Conservation (phyloP, 345 rosid species). For the Gossypium arboreum region DNA sequence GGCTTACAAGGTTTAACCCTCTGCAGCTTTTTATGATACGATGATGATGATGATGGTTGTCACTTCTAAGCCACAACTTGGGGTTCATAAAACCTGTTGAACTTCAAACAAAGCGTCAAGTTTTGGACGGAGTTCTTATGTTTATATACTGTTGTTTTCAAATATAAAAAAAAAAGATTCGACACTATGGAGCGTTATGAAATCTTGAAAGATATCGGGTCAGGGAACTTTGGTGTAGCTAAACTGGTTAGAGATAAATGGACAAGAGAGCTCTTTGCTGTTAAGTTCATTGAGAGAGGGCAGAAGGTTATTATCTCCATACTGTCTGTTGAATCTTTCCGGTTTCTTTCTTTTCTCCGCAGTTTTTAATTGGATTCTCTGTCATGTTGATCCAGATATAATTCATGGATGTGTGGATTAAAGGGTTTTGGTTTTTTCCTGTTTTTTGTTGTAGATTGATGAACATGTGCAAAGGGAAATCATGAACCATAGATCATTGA, state of each 20-base stretch:
- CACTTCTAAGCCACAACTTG: slow-evolving; percentile 17
- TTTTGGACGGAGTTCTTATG: neutral
- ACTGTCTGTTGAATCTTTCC: neutral
- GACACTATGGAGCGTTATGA: slow-evolving; percentile 57
- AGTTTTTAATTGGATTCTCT: neutral
- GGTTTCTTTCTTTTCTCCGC: neutral
- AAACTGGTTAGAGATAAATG: slow-evolving; percentile 51
- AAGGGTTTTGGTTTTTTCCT: neutral
- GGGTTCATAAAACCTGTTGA: slow-evolving; percentile 4
- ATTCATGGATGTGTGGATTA: neutral
- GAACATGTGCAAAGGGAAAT: slow-evolving; percentile 74
- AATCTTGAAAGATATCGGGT: slow-evolving; percentile 59
- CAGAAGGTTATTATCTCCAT: slow-evolving; percentile 36
- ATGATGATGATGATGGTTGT: neutral
- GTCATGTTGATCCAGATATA: neutral
- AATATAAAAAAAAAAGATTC: too few relatives aligned
- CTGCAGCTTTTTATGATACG: slow-evolving; percentile 10
- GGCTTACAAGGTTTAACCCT: neutral
- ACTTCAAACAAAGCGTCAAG: slow-evolving; percentile 1
- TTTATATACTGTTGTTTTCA: neutral
- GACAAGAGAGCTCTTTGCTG: slow-evolving; percentile 52
- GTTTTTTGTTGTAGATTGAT: slow-evolving; percentile 43
- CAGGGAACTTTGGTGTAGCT: slow-evolving; percentile 71
- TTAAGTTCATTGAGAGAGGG: slow-evolving; percentile 65
- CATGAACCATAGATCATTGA: slow-evolving; percentile 68